Evolutionary conservation across 495 filamentous ascomycete genomes (phyloP), one percentile per base, ranked within the genome.

Genomic region (Elaphomyces granulatus): DNA sequence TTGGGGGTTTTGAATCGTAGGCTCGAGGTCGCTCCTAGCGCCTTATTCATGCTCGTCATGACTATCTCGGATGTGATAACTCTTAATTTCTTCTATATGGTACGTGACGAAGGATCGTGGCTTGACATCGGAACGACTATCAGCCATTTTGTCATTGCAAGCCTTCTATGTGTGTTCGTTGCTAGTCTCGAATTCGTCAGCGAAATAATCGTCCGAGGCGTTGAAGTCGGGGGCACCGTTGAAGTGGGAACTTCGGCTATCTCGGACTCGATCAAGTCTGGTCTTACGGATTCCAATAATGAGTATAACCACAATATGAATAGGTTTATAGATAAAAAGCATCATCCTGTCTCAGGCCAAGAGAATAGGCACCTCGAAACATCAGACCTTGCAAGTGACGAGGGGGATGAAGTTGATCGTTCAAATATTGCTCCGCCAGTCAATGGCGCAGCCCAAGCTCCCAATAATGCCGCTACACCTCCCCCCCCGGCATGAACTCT

Each of bases 51-150:
- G 84, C 59, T 93, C 1, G 85, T 92, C 32, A 94, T 94, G 78
- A 79, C 84, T 12, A 73, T 93, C 35, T 83, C 83, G 37, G 92
- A 99, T 56, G 75, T 94, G 34, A 67, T 96, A 50, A 96, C 92
- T 3, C 67, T 99, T 40, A 86, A 90, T 56, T 99, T 99, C 68
- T 99, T 99, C 59, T 99, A 80, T 72, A 79, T 94, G 54, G 92
- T 99, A 4, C 78, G 77, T 40, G 92, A 99, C 53, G 87, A 96
- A 55, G 90, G 92, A 0, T 85, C 78, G 26, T 99, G 92, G 92
- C 62, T 99, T 38, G 92, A 99, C 50, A 99, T 96, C 51, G 92
- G 92, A 35, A 88, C 82, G 21, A 94, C 81, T 1, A 99, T 99
- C 44, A 90, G 74, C 48, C 84, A 94, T 49, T 99, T 95, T 56